Conservation (phyloP, 192 early-diverging fungal species). For the Mortierella hygrophila region DNA sequence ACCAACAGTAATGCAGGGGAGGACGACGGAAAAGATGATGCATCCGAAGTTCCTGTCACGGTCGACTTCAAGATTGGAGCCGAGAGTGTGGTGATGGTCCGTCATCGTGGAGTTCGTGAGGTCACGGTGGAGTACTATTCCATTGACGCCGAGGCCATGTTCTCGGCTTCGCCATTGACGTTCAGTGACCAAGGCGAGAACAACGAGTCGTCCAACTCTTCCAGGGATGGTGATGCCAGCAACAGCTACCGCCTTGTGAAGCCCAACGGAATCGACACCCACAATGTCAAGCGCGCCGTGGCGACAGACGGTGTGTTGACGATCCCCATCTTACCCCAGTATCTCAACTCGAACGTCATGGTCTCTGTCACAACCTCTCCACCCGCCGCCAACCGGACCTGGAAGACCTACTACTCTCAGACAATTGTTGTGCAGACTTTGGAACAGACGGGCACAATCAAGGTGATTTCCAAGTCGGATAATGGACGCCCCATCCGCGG, state of each 20-base stretch:
- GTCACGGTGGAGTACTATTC: constrained; percentile 60
- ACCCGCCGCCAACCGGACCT: constrained; percentile 28
- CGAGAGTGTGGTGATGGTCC: constrained; percentile 40
- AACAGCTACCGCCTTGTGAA: constrained; percentile 41
- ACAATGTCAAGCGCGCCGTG: constrained; percentile 28
- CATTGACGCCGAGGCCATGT: constrained; percentile 65
- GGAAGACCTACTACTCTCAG: constrained; percentile 61
- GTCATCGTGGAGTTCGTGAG: constrained; percentile 51
- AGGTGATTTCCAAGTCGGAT: constrained; percentile 38
- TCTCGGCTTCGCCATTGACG: constrained; percentile 61
- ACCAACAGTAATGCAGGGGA: not conserved
- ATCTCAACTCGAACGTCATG: constrained; percentile 54
- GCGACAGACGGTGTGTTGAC: constrained; percentile 23
- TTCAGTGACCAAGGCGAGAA: constrained; percentile 58
- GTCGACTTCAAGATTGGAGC: constrained; percentile 59
- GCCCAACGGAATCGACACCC: constrained; percentile 39
- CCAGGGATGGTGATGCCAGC: constrained; percentile 10
- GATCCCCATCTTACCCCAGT: constrained; percentile 46
- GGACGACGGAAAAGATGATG: constrained; percentile 13
- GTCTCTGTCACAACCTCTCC: constrained; percentile 39
- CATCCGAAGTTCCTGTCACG: constrained; percentile 40
- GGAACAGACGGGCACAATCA: constrained; percentile 56
- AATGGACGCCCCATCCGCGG: constrained; percentile 55
- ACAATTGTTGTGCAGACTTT: constrained; percentile 55
- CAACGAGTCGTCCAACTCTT: constrained; percentile 17